Evolutionary conservation across 495 filamentous ascomycete species (phyloP), one percentile per base, ranked within the genome.

Genomic region (Aspergillus hancockii): DNA sequence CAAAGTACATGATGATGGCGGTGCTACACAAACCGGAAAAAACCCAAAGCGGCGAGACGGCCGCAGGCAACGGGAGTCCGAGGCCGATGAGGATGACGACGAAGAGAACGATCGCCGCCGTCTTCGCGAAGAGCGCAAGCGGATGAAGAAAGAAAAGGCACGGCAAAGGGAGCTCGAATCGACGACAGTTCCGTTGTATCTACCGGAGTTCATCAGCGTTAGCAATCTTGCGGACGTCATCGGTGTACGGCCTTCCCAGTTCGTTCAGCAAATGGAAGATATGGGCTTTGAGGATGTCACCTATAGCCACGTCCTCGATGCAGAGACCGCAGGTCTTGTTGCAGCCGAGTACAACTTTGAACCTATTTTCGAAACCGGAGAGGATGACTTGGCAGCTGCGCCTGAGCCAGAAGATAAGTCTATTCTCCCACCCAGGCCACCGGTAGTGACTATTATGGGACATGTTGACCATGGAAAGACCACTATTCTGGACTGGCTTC

Each of bases 401-500:
- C 78, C 83, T 6, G 67, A 71, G 14, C 79, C 85, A 7, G 86
- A 90, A 63, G 92, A 97, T 64, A 83, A 81, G 28, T 88, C 88
- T 2, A 58, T 71, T 7, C 71, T 96, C 43, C 92, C 92, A 1
- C 64, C 77, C 8, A 83, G 95, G 41, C 93, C 95, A 8, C 95
- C 95, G 6, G 90, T 99, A 14, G 94, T 99, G 41, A 99, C 95
- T 14, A 98, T 99, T 69, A 99, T 99, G 95, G 95, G 95, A 8
- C 95, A 99, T 63, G 95, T 99, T 64, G 95, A 99, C 69, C 95
- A 99, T 71, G 95, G 95, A 30, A 99, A 99, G 78, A 99, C 95
- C 0, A 98, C 95, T 0, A 84, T 99, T 31, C 79, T 99, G 9
- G 95, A 99, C 63, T 98, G 87, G 77, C 80, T 99, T 31, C 91